Evolutionary conservation across 2,329 filamentous ascomycete species (phyloP).

Genomic region (Chrysoporthe deuterocubensis): DNA sequence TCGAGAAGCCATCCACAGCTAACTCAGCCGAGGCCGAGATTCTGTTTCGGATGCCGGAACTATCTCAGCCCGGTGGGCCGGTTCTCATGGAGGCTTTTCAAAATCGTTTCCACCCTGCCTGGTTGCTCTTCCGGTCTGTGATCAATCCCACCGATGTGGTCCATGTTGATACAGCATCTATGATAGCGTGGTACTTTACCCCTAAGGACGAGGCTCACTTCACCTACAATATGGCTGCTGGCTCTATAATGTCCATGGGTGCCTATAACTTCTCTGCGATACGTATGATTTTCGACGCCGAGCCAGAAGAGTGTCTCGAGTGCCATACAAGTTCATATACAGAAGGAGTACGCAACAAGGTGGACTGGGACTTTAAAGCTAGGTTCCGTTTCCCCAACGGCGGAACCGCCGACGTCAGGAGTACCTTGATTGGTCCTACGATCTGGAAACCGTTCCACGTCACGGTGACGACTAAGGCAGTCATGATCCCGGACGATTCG

Average conservation of each 20-base stretch:
- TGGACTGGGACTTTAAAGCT: slow-evolving; percentile 40
- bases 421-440: slow-evolving; percentile 33
- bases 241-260: slow-evolving; percentile 41
- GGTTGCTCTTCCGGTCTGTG: slow-evolving; percentile 39
- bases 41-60: slow-evolving; percentile 40
- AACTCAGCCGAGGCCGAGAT: slow-evolving; percentile 42
- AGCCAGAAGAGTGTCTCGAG: slow-evolving; percentile 43
- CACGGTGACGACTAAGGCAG: slow-evolving; percentile 31
- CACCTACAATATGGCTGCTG: slow-evolving; percentile 37
- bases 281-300: slow-evolving; percentile 43
- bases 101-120: slow-evolving; percentile 45
- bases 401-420: slow-evolving; percentile 34
- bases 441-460: slow-evolving; percentile 31
- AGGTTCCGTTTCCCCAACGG: slow-evolving; percentile 46
- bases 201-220: slow-evolving; percentile 40
- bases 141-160: slow-evolving; percentile 35
- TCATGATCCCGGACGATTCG: slow-evolving; percentile 34
- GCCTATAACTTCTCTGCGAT: slow-evolving; percentile 46
- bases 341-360: slow-evolving; percentile 31
- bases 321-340: slow-evolving; percentile 36
- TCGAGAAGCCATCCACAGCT: slow-evolving; percentile 49
- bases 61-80: slow-evolving; percentile 37
- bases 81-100: slow-evolving; percentile 51
- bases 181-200: slow-evolving; percentile 33
- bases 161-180: slow-evolving; percentile 33